phyloP scores from a whole-genome alignment of 73 alveolate genomes.

The Urostyla sp. region DNA sequence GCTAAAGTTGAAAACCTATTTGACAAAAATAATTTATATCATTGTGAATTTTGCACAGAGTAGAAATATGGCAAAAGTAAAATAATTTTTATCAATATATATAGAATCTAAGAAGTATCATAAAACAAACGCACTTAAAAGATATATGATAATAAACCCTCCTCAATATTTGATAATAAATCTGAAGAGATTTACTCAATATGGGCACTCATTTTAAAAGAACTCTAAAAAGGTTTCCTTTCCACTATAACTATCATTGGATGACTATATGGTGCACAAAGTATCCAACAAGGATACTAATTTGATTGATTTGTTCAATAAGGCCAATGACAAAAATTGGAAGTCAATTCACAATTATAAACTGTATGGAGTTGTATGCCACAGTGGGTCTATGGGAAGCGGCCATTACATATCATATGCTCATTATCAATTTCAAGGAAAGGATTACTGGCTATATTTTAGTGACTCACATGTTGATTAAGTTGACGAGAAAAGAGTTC shows the following conservation, averaged over 20 bases:
- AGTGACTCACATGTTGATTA: constrained; percentile 57
- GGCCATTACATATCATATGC: constrained; percentile 69
- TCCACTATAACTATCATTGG: constrained; percentile 50
- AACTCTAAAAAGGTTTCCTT: constrained; percentile 29
- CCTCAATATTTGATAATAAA: constrained; percentile 59
- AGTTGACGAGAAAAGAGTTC: constrained; percentile 46
- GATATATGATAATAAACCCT: constrained; percentile 47
- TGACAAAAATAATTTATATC: constrained; percentile 64
- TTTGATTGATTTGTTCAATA: neutral
- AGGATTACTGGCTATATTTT: constrained; percentile 58
- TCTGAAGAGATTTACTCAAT: constrained; percentile 60
- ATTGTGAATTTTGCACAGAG: constrained; percentile 67
- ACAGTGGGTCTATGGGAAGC: constrained; percentile 71
- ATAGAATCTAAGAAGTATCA: constrained; percentile 62
- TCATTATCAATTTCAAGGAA: constrained; percentile 43
- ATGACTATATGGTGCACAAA: constrained; percentile 55
- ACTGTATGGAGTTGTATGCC: constrained; percentile 67
- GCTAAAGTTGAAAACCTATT: constrained; percentile 45
- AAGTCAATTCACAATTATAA: constrained; percentile 30
- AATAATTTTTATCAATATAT: neutral
- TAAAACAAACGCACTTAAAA: constrained; percentile 52
- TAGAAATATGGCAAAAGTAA: constrained; percentile 69
- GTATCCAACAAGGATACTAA: constrained; percentile 28
- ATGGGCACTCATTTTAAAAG: constrained; percentile 36
- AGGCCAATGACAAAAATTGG: constrained; percentile 41